A percentile compares a stretch with the other conserved stretches of the same genome.
Evolutionary conservation across 2,329 filamentous ascomycete species (phyloP).

Genomic region (Tympanopsis confertula): DNA sequence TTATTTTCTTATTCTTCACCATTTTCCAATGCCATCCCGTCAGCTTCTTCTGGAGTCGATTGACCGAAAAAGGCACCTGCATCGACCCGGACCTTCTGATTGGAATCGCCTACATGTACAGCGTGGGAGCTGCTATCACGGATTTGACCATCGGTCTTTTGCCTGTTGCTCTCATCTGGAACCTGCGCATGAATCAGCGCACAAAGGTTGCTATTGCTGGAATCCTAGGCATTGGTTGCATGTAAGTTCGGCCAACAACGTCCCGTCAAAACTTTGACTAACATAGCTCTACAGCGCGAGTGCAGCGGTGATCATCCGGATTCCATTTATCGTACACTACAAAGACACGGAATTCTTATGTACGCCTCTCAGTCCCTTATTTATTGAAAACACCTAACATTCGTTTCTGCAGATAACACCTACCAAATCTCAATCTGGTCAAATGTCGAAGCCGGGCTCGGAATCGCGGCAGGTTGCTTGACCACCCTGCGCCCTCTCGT

Average conservation of each 20-base stretch:
- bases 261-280: background rate
- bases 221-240: background rate
- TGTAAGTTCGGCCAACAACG: background rate
- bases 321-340: background rate
- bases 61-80: conserved; percentile 22
- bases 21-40: conserved; percentile 41
- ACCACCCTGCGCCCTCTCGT: background rate
- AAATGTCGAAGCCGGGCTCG: background rate
- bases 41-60: conserved; percentile 32
- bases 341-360: background rate
- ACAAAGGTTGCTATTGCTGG: background rate
- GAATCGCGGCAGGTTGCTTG: background rate
- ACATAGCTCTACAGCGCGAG: background rate
- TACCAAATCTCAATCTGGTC: background rate
- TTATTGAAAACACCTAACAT: no score
- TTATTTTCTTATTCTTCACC: conserved; percentile 35
- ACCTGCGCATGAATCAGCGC: background rate
- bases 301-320: background rate
- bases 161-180: background rate
- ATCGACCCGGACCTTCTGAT: conserved; percentile 12
- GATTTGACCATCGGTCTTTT: background rate
- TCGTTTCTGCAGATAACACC: no score
- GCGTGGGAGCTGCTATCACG: background rate
- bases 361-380: no score
- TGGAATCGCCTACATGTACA: background rate